Conservation (phyloP, 768 basidiomycete species). For the Russula compacta region DNA sequence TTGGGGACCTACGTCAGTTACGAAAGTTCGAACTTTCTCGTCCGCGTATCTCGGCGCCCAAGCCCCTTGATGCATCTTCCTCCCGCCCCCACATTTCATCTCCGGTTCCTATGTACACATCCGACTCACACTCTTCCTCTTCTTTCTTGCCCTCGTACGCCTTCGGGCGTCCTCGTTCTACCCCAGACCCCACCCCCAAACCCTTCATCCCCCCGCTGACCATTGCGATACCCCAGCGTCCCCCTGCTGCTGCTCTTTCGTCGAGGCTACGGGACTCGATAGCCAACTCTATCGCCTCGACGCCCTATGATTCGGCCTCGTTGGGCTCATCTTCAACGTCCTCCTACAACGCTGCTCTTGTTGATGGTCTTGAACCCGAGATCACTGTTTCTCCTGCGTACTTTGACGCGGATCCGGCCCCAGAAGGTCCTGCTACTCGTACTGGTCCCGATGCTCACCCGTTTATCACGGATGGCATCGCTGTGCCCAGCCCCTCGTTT, state of each 20-base stretch:
- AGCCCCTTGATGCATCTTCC: slow-evolving; percentile 15
- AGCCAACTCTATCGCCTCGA: slow-evolving; percentile 11
- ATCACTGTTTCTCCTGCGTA: slow-evolving; percentile 34
- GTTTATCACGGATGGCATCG: slow-evolving; percentile 18
- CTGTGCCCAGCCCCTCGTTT: slow-evolving; percentile 8
- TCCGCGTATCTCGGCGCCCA: slow-evolving; percentile 49
- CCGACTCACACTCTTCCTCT: slow-evolving; percentile 7
- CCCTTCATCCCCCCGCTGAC: neutral
- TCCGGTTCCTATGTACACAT: slow-evolving; percentile 4
- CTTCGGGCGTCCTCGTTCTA: slow-evolving; percentile 3
- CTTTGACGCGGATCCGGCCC: slow-evolving; percentile 36
- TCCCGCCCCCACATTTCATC: slow-evolving; percentile 14
- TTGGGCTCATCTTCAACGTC: slow-evolving; percentile 10
- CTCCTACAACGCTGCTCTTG: slow-evolving; percentile 5
- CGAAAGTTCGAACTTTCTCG: slow-evolving; percentile 70
- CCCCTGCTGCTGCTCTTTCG: neutral
- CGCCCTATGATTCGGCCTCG: slow-evolving; percentile 11
- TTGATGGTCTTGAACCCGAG: slow-evolving; percentile 11
- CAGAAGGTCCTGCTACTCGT: slow-evolving; percentile 38
- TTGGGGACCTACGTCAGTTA: slow-evolving; percentile 71
- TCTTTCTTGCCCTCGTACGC: slow-evolving; percentile 14
- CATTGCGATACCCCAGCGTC: slow-evolving; percentile 8
- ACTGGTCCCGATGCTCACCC: slow-evolving; percentile 28
- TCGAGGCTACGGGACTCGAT: slow-evolving; percentile 7
- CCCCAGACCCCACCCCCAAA: neutral